Base-by-base conservation (phyloP, 1,284 basidiomycete species). In the Apiotrichum akiyoshidainum region DNA sequence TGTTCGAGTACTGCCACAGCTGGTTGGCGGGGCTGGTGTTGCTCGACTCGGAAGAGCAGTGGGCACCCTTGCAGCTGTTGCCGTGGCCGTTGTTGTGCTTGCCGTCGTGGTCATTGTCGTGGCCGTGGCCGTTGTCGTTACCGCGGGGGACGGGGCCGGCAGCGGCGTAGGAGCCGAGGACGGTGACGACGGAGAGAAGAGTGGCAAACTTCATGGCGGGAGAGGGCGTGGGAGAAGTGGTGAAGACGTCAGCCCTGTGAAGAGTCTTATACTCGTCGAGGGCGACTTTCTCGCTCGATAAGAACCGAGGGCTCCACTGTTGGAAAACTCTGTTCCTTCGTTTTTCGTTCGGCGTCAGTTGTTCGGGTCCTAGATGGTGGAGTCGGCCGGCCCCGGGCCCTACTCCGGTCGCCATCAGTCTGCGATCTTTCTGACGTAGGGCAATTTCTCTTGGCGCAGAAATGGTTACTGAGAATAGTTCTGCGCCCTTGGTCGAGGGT, bases 1-100 rank as follows among this genome's bases (percentile, higher is more conserved):
- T 58, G 33, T 57, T 47, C 31, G 57, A 59, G 55, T 54, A 59
- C 47, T 62, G 61, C 44, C 53, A 57, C 19, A 62, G 44, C 19
- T 50, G 47, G 48, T 62, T 62, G 17, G 33, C n/a, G 19, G 42
- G 13, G 16, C 4, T 10, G 12, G 51, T 19, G 26, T 22, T 17
- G 46, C 14, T 34, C 13, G 16, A 17, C 16, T n/a, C 12, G 33
- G 19, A 14, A 17, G 9, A 13, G 47, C 35, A 11, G 35, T 13
- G 8, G 47, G 8, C 14, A 17, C 33, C 34, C 10, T 37, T 31
- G 26, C 26, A 6, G 34, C 34, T 10, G 47, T 49, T 37, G 4
- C 46, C 40, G 40, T 21, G 47, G 16, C n/a, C 19, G 35, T 37
- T 37, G 44, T 22, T 44, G 42, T 21, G 22, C 45, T 26, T 46